A percentile compares a stretch with the other conserved stretches of the same genome.
phyloP scores from a whole-genome alignment of 2,329 filamentous ascomycete genomes.

The Pseudohalonectria lignicola region DNA sequence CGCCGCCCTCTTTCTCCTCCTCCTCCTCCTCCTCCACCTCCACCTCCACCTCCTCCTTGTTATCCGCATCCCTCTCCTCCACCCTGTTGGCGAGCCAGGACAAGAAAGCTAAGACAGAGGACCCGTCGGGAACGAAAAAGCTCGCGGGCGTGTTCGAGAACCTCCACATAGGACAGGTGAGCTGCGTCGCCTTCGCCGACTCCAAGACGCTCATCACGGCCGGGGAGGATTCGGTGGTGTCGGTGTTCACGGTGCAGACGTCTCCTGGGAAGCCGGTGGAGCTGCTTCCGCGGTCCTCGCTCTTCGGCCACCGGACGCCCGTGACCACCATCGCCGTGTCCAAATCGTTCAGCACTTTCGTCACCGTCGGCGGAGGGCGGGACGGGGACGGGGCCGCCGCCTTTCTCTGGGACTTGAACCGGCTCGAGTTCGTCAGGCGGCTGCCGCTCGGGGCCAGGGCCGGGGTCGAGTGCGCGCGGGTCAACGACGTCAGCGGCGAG shows the following conservation, averaged over 20 bases:
- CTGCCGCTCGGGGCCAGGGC: constrained; percentile 37
- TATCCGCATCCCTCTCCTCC: too few species aligned
- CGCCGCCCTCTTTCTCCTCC: not conserved
- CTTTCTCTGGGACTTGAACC: constrained; percentile 90
- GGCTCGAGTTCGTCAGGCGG: constrained; percentile 73
- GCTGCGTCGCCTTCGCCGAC: constrained; percentile 73
- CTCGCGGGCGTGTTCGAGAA: constrained; percentile 86
- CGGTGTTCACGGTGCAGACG: constrained; percentile 64
- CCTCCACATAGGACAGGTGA: constrained; percentile 82
- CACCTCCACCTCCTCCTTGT: not conserved
- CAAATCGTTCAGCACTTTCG: constrained; percentile 76
- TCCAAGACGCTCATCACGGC: constrained; percentile 85
- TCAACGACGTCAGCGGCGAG: constrained; percentile 86
- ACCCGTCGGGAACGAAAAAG: constrained; percentile 14
- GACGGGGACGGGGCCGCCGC: constrained; percentile 68
- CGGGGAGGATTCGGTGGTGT: constrained; percentile 84
- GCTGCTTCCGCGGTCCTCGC: constrained; percentile 62
- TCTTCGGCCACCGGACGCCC: constrained; percentile 83
- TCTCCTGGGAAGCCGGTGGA: constrained; percentile 61
- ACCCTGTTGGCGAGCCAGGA: not conserved
- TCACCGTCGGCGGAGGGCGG: constrained; percentile 62
- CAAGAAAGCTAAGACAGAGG: too few species aligned
- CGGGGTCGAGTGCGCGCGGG: constrained; percentile 60
- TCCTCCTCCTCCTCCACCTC: not conserved
- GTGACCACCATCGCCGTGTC: constrained; percentile 77